Base-by-base conservation (phyloP, 1,139 yeast genomes). In the Suhomyces terraborum region DNA sequence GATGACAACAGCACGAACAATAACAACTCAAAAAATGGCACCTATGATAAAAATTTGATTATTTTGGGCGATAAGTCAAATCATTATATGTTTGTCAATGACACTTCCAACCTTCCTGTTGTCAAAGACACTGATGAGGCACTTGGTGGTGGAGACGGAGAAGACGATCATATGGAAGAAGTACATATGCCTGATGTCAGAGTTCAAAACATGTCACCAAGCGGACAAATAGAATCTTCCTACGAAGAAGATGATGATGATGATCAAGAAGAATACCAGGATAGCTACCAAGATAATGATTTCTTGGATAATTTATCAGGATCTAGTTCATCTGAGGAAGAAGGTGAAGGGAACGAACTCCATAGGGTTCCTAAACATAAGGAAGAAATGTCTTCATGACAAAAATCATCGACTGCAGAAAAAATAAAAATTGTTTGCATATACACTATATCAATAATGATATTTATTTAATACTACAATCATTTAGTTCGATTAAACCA, bases 301-400 rank as follows among this genome's bases (percentile, higher is more conserved):
- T 64, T 64, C 42, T 51, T 62, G 29, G 73, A 66, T 34, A 63
- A 66, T 42, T 54, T 69, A 32, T 65, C 73, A 3, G 74, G 68
- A n/a, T 64, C 70, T 2, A 61, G 69, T 42, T 64, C 69, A 18
- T 66, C 65, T 14, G 70, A 64, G 20, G 72, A 63, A 8, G 68
- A 64, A 6, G 50, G 46, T 10, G 51, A 38, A 3, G 47, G 40
- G 14, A 50, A 53, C 33, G 57, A 51, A 36, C 57, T 69, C 42
- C 61, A 70, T 35, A 59, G 75, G 53, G 75, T 69, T 22, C 63
- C 69, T n/a, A 69, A 62, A 47, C 75, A 69, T 50, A 60, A 58
- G 46, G 66, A 68, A 32, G 30, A 17, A 35, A 8, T 12, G 13
- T 14, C 8, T 19, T 1, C 16, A 20, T 6, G 23, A 17, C 14